These are phyloP conservation scores for Solanum chiquidenum DNA, from an alignment of 257 asterid genomes.

Conservation along the genomic window DNA sequence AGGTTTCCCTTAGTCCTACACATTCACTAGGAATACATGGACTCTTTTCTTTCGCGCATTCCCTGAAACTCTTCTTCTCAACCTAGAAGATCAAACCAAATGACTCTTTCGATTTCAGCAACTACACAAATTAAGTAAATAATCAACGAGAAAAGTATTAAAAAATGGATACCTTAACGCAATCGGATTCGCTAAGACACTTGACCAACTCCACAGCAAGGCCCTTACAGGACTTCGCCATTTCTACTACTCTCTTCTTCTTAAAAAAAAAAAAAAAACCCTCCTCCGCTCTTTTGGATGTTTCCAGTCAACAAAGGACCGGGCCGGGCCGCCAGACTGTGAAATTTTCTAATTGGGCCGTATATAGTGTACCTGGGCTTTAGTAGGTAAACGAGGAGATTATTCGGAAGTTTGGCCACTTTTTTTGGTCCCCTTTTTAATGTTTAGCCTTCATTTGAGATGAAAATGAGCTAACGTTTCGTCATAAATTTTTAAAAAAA, in stretches of 20 bases:
- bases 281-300: background rate
- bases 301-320: background rate
- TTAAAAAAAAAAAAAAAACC: background rate
- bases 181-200: slow-evolving; percentile 91
- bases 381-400: background rate
- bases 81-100: slow-evolving; percentile 32
- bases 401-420: background rate
- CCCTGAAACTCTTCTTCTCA: slow-evolving; percentile 63
- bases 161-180: slow-evolving; percentile 48
- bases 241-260: slow-evolving; percentile 9
- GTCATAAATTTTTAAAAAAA: too few species aligned
- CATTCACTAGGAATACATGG: slow-evolving; percentile 78
- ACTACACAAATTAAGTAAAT: background rate
- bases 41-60: slow-evolving; percentile 69
- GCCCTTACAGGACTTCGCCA: slow-evolving; percentile 96
- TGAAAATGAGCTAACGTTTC: background rate
- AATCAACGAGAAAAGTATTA: background rate
- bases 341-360: background rate
- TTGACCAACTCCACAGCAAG: slow-evolving; percentile 81
- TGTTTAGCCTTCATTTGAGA: background rate
- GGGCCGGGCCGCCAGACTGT: background rate
- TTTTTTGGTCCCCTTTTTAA: background rate
- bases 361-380: background rate
- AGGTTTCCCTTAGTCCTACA: slow-evolving; percentile 84
- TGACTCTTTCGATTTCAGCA: background rate